Percentiles rank a stretch among this genome's conserved stretches.
These are phyloP conservation scores for Beta corolliflora DNA, from an alignment of 179 eudicot species.

Conservation along the genomic window DNA sequence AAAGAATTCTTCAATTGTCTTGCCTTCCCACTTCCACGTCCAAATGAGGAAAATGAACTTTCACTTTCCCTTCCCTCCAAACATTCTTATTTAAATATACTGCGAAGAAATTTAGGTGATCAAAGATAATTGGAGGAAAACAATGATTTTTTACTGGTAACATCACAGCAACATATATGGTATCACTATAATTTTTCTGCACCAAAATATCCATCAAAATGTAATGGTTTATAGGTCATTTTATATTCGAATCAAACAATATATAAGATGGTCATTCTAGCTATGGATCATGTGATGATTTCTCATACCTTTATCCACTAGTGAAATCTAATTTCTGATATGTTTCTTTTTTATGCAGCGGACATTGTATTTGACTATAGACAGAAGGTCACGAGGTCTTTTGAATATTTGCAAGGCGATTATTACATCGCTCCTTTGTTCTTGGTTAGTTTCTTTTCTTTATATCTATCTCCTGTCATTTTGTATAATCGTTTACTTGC, in stretches of 20 bases:
- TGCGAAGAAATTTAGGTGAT: no score
- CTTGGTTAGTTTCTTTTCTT: conserved; percentile 53
- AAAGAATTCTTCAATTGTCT: no score
- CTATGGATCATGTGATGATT: neutral
- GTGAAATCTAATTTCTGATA: neutral
- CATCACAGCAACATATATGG: neutral
- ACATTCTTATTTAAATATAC: no score
- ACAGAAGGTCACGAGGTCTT: conserved; percentile 86
- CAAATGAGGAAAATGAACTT: no score
- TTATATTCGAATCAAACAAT: neutral
- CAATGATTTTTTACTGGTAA: neutral
- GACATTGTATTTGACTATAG: conserved; percentile 98
- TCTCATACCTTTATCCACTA: neutral
- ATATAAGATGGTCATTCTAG: neutral
- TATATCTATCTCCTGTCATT: neutral
- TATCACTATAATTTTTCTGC: neutral
- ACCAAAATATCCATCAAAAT: neutral
- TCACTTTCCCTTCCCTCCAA: no score
- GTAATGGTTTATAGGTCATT: neutral
- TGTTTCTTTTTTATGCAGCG: conserved; percentile 48
- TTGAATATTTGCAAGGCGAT: conserved; percentile 92
- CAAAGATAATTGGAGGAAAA: no score
- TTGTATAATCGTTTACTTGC: neutral
- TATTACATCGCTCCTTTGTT: conserved; percentile 91
- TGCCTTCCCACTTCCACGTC: no score